phyloP scores from a whole-genome alignment of 2,329 filamentous ascomycete species.

The Chaetomiaceae sp. region DNA sequence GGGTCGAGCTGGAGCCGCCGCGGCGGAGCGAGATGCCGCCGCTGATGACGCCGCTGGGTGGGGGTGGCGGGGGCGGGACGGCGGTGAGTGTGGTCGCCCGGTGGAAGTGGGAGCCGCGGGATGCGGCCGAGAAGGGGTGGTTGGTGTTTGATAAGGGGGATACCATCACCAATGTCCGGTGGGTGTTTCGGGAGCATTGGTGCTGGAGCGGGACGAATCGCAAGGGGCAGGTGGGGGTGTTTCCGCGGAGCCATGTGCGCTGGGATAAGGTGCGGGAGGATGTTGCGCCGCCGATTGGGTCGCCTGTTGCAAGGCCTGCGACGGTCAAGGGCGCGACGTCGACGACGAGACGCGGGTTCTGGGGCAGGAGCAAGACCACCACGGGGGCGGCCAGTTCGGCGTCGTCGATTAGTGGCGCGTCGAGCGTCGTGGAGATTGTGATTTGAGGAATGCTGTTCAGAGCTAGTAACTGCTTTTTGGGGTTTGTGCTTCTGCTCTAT shows the following conservation, averaged over 20 bases:
- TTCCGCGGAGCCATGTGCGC: neutral
- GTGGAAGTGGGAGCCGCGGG: slow-evolving; percentile 2
- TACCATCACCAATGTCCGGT: neutral
- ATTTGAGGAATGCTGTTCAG: too few species aligned
- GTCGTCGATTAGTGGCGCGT: neutral
- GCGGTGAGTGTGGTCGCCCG: neutral
- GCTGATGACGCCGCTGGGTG: neutral
- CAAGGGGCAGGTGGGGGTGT: neutral
- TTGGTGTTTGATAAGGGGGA: slow-evolving; percentile 1
- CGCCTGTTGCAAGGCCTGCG: neutral
- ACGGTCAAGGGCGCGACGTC: neutral
- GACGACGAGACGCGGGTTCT: neutral
- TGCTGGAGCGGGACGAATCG: neutral
- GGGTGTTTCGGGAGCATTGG: neutral
- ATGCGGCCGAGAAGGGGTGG: neutral
- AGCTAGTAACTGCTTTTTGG: too few species aligned
- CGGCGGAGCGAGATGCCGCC: neutral
- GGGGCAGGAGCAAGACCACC: neutral
- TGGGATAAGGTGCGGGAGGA: neutral
- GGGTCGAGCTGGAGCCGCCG: slow-evolving; percentile 44
- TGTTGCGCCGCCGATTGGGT: neutral
- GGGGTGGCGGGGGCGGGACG: neutral
- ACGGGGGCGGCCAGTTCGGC: neutral
- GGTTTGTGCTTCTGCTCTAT: too few species aligned
- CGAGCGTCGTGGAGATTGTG: neutral